These are phyloP conservation scores for Afroboletus lepidellus DNA, from an alignment of 1,284 basidiomycete genomes.

Conservation along the genomic window DNA sequence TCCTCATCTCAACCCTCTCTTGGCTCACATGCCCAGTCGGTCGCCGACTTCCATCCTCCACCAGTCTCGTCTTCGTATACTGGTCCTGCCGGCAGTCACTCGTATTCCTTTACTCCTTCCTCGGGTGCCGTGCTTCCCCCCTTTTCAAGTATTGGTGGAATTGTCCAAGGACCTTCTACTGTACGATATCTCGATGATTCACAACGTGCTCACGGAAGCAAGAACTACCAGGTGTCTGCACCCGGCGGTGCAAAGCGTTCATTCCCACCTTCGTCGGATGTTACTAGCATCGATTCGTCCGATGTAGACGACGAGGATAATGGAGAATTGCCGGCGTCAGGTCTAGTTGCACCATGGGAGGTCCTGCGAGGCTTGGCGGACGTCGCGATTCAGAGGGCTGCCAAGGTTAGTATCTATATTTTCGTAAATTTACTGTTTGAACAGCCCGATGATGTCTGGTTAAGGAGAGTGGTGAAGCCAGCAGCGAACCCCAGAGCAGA, in stretches of 20 bases:
- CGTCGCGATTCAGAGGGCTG: conserved; percentile 73
- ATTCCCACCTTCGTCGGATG: conserved; percentile 57
- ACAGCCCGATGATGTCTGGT: conserved; percentile 5
- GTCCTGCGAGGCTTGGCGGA: conserved; percentile 77
- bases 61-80: conserved; percentile 31
- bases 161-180: conserved; percentile 56
- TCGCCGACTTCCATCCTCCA: conserved; percentile 29
- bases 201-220: conserved; percentile 37
- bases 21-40: conserved; percentile 1
- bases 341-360: conserved; percentile 81
- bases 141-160: conserved; percentile 64
- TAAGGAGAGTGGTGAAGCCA: conserved; percentile 68
- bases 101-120: conserved; percentile 24
- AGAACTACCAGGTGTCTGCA: conserved; percentile 38
- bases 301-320: conserved; percentile 72
- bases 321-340: conserved; percentile 75
- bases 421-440: background rate
- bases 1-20: conserved; percentile 25
- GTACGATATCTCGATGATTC: conserved; percentile 51
- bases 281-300: conserved; percentile 73
- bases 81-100: conserved; percentile 12
- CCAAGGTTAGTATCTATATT: conserved; percentile 50
- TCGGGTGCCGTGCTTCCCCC: conserved; percentile 62
- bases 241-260: conserved; percentile 54
- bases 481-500: conserved; percentile 71